Base-by-base conservation (phyloP, 2,329 filamentous ascomycete species). In the Zasmidium cellare region DNA sequence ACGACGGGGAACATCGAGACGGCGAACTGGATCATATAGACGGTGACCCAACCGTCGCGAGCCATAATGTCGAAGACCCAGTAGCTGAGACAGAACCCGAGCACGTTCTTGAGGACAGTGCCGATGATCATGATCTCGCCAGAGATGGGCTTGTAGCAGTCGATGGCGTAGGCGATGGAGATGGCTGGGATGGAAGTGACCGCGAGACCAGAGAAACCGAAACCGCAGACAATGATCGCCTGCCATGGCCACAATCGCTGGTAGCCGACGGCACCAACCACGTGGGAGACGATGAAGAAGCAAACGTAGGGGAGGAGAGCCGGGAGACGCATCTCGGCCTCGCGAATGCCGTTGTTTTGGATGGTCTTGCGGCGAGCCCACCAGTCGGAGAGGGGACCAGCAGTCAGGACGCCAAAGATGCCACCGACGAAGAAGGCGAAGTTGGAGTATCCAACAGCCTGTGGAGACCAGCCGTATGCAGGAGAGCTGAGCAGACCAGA, bases 251-350 rank as follows among this genome's bases (percentile, higher is more conserved):
- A 83, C 45, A 75, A 67, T 3, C 70, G 69, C 59, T 80, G 74
- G 63, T 82, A 82, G 24, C 78, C 80, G 11, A 81, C 63, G 0
- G 76, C 78, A 24, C 80, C 82, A 2, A 82, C 70, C 9, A 79
- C 73, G 55, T 77, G 73, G 1, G 78, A 79, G 23, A 83, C 68
- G 23, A 80, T 72, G 2, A 81, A 79, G 14, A 82, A 77, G 24
- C 84, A 68, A 64, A 82, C 69, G 62, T 80, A 83, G 0, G 82
- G 74, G 11, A 76, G 67, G 18, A 86, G 76, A 3, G 80, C 79
- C 1, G 82, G 82, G 3, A 86, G 69, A n/a, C 84, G 76, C 82
- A 86, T 85, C 65, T 85, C 82, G 0, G 84, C 81, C 48, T 84
- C 79, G n/a, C 83, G 75, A 19, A 86, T 76, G 3, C 84, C 84